Conservation (phyloP, 768 basidiomycete genomes). For the Steccherinum ochraceum region DNA sequence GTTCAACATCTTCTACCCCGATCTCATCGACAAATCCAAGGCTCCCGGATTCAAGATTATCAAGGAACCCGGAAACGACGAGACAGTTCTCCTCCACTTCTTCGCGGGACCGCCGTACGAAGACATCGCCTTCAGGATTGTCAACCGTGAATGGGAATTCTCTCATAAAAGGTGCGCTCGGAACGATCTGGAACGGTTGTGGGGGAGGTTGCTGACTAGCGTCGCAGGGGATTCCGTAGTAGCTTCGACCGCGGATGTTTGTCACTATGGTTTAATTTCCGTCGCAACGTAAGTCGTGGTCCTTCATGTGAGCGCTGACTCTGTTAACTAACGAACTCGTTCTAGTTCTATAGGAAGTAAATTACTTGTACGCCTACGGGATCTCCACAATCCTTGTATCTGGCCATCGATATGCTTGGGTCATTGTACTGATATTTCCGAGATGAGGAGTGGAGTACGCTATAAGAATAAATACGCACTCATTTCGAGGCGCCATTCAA, state of each 20-base stretch:
- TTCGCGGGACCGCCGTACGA: constrained; percentile 97
- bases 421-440: background rate
- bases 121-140: constrained; percentile 97
- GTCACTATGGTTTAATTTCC: constrained; percentile 95
- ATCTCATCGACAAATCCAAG: constrained; percentile 96
- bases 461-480: background rate
- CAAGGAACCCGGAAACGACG: constrained; percentile 91
- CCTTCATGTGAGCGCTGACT: too few species aligned
- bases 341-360: constrained; percentile 82
- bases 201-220: constrained; percentile 5
- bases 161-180: constrained; percentile 81
- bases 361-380: too few species aligned
- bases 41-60: constrained; percentile 96
- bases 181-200: background rate
- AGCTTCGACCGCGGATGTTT: constrained; percentile 96
- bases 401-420: background rate
- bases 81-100: constrained; percentile 90
- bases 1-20: constrained; percentile 99
- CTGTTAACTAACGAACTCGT: too few species aligned
- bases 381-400: too few species aligned
- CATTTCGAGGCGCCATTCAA: background rate
- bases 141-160: constrained; percentile 97
- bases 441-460: too few species aligned
- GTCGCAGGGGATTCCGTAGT: constrained; percentile 82
- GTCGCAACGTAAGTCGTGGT: constrained; percentile 85